Percentiles rank a stretch among this genome's conserved stretches.
Conservation (phyloP, 2,329 filamentous ascomycete species). For the Claviceps arundinis region DNA sequence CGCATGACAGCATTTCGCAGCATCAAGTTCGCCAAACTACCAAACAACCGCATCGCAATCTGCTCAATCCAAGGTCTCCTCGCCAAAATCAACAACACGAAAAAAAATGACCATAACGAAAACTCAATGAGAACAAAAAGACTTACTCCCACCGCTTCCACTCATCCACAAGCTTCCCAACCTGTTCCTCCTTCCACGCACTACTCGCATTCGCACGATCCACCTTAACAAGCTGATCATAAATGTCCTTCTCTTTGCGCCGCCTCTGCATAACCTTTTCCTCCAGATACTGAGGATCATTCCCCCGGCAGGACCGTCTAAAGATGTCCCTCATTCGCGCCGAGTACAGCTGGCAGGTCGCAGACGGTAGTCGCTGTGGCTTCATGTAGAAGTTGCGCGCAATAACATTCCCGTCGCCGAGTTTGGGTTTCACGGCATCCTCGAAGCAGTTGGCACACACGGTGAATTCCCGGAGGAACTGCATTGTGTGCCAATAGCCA, state of each 20-base stretch:
- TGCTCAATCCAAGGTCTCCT: too few relatives aligned
- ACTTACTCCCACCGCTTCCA: slow-evolving; percentile 44
- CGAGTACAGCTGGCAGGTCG: slow-evolving; percentile 69
- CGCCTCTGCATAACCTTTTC: slow-evolving; percentile 43
- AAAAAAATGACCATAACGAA: neutral
- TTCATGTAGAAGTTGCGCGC: slow-evolving; percentile 52
- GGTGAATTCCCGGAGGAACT: slow-evolving; percentile 61
- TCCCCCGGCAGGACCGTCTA: slow-evolving; percentile 46
- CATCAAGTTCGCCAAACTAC: neutral
- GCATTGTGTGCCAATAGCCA: slow-evolving; percentile 65
- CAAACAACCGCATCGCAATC: too few relatives aligned
- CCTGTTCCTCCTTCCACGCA: slow-evolving; percentile 28
- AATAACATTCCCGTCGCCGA: slow-evolving; percentile 38
- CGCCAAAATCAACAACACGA: neutral
- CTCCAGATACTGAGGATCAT: slow-evolving; percentile 53
- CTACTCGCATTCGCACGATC: slow-evolving; percentile 22
- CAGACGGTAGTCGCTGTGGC: slow-evolving; percentile 39
- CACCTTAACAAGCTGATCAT: slow-evolving; percentile 36
- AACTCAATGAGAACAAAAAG: neutral
- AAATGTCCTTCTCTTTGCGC: slow-evolving; percentile 45
- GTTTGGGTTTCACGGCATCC: slow-evolving; percentile 59
- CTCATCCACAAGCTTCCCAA: slow-evolving; percentile 37
- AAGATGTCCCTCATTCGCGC: slow-evolving; percentile 66
- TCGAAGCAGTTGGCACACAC: slow-evolving; percentile 83
- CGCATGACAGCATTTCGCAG: neutral